A percentile compares a stretch with the other conserved stretches of the same genome.
These are phyloP conservation scores for Fallopia convolvulus DNA, from an alignment of 148 eudicot genomes.

Conservation along the genomic window DNA sequence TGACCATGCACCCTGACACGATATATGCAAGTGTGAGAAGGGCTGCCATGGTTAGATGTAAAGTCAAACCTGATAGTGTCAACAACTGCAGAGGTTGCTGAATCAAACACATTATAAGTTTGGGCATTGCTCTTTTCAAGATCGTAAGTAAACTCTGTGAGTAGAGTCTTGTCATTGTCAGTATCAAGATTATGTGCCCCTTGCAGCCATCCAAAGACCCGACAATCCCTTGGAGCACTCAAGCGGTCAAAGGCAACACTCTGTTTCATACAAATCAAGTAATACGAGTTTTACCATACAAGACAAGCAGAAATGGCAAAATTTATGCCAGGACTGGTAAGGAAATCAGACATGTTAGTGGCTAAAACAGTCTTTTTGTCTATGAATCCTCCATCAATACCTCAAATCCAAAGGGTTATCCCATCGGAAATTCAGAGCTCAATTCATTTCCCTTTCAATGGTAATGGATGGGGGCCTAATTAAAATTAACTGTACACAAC, in stretches of 20 bases:
- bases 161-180: conserved; percentile 34
- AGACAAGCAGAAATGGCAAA: no score
- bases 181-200: conserved; percentile 16
- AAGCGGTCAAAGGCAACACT: conserved; percentile 71
- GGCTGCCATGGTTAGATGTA: conserved; percentile 66
- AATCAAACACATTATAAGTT: conserved; percentile 48
- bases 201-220: conserved; percentile 65
- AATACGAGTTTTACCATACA: not conserved
- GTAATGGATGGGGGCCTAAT: no score
- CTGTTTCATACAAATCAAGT: conserved; percentile 27
- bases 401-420: no score
- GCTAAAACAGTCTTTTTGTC: no score
- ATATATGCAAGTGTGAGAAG: conserved; percentile 70
- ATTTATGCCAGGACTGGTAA: no score
- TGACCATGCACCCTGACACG: conserved; percentile 79
- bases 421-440: no score
- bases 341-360: no score
- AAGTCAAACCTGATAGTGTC: conserved; percentile 63
- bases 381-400: no score
- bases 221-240: conserved; percentile 78
- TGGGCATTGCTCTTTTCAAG: conserved; percentile 83
- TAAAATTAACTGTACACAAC: no score
- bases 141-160: conserved; percentile 70
- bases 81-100: conserved; percentile 26
- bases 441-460: no score